Conservation (phyloP, 345 rosid species). For the Brassica incana region DNA sequence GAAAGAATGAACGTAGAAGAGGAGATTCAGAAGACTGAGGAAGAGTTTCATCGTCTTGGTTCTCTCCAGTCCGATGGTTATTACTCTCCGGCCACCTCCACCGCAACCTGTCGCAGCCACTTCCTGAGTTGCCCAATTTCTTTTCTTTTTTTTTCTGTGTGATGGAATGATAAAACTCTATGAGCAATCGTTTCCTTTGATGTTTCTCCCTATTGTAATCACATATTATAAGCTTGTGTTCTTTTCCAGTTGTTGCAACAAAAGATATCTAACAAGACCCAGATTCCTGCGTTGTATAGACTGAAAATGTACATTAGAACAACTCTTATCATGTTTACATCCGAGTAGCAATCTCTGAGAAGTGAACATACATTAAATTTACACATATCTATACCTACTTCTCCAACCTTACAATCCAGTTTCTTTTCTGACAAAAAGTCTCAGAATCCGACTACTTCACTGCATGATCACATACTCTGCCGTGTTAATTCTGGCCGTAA, state of each 20-base stretch:
- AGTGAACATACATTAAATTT: constrained; percentile 6
- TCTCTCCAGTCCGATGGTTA: too few relatives aligned
- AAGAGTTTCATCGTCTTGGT: too few relatives aligned
- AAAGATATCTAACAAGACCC: background rate
- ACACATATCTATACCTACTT: constrained; percentile 23
- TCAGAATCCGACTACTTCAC: constrained; percentile 8
- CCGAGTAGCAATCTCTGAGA: constrained; percentile 2
- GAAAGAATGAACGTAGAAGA: too few relatives aligned
- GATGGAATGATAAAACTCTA: constrained; percentile 6
- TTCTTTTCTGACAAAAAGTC: constrained; percentile 12
- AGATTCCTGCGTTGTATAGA: background rate
- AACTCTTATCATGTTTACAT: constrained; percentile 18
- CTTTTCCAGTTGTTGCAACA: background rate
- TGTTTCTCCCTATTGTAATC: background rate
- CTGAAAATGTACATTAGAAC: background rate
- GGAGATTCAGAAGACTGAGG: too few relatives aligned
- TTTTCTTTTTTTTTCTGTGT: background rate
- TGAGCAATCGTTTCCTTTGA: background rate
- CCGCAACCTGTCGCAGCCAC: too few relatives aligned
- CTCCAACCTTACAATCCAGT: constrained; percentile 18
- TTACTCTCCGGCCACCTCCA: too few relatives aligned
- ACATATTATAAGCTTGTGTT: background rate
- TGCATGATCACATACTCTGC: constrained; percentile 11
- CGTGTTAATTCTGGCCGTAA: constrained; percentile 11
- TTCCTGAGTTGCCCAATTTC: too few relatives aligned